A percentile compares a stretch with the other conserved stretches of the same genome.
Evolutionary conservation across 108 stramenopile genomes (phyloP).

Genomic region (Mediolabrus comicus): DNA sequence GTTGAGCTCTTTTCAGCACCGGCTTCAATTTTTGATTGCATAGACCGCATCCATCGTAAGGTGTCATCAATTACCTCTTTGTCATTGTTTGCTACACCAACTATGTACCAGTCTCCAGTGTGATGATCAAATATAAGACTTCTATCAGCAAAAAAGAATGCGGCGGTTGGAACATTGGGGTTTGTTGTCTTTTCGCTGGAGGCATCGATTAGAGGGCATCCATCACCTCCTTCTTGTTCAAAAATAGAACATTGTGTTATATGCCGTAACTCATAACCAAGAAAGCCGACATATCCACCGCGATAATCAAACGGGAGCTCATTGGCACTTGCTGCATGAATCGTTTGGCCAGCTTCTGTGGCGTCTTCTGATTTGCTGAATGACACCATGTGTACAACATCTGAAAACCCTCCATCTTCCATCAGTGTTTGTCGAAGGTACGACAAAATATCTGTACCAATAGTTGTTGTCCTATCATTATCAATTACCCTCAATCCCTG

Average conservation of each 20-base stretch:
- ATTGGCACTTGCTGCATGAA: conserved; percentile 11
- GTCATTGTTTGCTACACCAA: conserved; percentile 46
- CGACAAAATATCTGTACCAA: conserved; percentile 31
- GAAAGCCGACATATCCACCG: conserved; percentile 80
- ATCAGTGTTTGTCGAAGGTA: conserved; percentile 24
- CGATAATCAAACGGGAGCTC: conserved; percentile 72
- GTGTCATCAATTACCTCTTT: background rate
- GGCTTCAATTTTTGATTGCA: conserved; percentile 15
- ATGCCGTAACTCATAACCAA: conserved; percentile 83
- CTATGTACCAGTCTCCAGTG: conserved; percentile 62
- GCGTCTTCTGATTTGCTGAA: background rate
- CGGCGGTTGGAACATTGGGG: conserved; percentile 65
- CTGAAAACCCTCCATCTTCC: conserved; percentile 8
- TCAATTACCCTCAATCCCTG: conserved; percentile 18
- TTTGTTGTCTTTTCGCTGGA: conserved; percentile 13
- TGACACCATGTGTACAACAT: conserved; percentile 9
- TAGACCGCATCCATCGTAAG: conserved; percentile 60
- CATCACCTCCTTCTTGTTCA: conserved; percentile 22
- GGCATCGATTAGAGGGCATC: background rate
- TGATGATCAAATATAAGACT: conserved; percentile 78
- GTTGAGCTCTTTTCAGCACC: background rate
- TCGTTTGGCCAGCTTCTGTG: background rate
- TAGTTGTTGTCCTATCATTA: background rate
- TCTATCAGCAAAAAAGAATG: conserved; percentile 71
- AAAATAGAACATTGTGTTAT: conserved; percentile 57